Evolutionary conservation across 306 rosid genomes (phyloP).

Genomic region (Quercus variabilis): DNA sequence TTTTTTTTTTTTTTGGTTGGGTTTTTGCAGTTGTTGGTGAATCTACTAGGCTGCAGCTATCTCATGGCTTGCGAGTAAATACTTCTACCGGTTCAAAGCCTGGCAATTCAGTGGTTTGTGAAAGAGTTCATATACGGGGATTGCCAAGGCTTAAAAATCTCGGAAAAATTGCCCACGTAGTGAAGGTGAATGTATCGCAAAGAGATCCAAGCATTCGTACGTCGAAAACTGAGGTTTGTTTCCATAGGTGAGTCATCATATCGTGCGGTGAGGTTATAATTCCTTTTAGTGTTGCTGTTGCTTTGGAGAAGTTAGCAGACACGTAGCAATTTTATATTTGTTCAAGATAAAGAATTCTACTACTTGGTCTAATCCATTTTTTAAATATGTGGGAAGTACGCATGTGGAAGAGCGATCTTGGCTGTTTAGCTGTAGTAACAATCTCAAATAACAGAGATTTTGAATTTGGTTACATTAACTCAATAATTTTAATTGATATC

Average conservation of each 20-base stretch:
- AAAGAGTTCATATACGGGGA: constrained; percentile 67
- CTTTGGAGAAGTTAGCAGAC: not conserved
- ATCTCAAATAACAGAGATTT: not conserved
- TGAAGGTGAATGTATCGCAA: constrained; percentile 60
- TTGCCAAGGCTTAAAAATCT: constrained; percentile 61
- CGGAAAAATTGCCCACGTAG: constrained; percentile 52
- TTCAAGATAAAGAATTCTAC: not conserved
- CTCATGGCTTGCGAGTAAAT: constrained; percentile 48
- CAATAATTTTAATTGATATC: not conserved
- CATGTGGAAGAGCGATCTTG: not conserved
- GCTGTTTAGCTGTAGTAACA: not conserved
- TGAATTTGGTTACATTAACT: not conserved
- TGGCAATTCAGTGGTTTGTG: constrained; percentile 51
- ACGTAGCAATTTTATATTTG: not conserved
- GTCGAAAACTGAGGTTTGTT: constrained; percentile 64
- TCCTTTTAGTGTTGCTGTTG: not conserved
- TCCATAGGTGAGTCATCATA: constrained; percentile 65
- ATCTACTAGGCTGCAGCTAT: constrained; percentile 48
- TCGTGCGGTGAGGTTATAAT: not conserved
- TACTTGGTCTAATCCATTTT: not conserved
- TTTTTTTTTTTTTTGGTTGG: not conserved
- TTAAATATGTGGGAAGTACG: not conserved
- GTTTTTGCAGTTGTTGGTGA: constrained; percentile 46
- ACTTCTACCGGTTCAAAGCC: constrained; percentile 68
- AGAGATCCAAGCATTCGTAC: constrained; percentile 30